phyloP scores from a whole-genome alignment of 2,329 filamentous ascomycete genomes.

The Xylariales sp. region DNA sequence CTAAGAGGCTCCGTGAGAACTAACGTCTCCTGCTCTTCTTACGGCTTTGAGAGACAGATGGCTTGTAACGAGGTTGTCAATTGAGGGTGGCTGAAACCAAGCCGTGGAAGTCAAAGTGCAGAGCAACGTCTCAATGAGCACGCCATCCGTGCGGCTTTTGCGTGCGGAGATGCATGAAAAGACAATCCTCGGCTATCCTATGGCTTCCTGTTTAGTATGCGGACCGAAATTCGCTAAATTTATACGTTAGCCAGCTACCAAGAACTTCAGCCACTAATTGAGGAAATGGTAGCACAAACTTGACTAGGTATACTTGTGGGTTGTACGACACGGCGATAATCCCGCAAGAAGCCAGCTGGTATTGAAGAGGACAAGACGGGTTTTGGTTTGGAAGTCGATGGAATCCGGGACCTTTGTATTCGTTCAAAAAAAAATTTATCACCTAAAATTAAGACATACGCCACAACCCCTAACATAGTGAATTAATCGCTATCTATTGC shows the following conservation, averaged over 20 bases:
- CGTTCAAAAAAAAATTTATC: no score
- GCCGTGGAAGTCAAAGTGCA: not conserved
- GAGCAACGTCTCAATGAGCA: not conserved
- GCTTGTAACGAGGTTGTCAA: not conserved
- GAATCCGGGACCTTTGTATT: not conserved
- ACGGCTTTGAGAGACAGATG: not conserved
- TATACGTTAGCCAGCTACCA: slow-evolving; percentile 4
- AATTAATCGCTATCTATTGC: no score
- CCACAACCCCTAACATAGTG: no score
- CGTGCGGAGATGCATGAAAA: slow-evolving; percentile 2
- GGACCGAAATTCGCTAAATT: not conserved
- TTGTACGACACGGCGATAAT: no score
- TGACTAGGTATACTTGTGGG: no score
- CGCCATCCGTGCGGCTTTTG: slow-evolving; percentile 4
- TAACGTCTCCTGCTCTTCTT: not conserved
- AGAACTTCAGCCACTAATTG: no score
- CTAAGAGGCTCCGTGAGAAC: no score
- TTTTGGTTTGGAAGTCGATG: not conserved
- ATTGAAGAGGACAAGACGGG: no score
- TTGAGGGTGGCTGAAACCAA: not conserved
- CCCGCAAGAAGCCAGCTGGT: no score
- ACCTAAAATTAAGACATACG: no score
- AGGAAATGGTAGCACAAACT: no score
- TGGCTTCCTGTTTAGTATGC: not conserved
- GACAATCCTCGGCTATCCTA: not conserved